Base-by-base conservation (phyloP, 2,329 filamentous ascomycete genomes). In the Neopestalotiopsis rosae region DNA sequence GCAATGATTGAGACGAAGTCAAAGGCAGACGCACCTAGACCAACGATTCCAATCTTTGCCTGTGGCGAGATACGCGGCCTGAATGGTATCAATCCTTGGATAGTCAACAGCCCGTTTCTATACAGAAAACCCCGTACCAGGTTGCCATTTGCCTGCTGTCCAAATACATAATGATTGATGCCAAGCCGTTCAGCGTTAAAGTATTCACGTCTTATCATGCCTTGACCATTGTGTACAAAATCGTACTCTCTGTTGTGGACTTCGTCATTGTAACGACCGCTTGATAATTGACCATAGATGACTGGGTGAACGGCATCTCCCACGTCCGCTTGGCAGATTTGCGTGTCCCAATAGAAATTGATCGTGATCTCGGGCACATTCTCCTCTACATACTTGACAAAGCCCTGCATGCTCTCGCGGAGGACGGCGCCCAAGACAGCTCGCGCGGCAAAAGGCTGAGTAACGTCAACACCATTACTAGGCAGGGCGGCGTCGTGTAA, bases 31-130 rank as follows among this genome's bases (percentile, higher is more conserved):
- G 24, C 14, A 12, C 57, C 24, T 24, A 59, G 24, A 7, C 57
- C 57, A n/a, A 24, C 57, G 30, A 59, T 59, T 7, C n/a, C 57
- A 59, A 59, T 59, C 57, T 59, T 59, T 5, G 57, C 17, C 20
- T 14, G 13, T 58, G 20, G 20, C 20, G n/a, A 5, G 7, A 58
- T 28, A 28, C 24, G 24, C 24, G 24, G 24, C 24, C 24, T 28
- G 24, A 28, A 28, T 28, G 24, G 24, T 28, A 28, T 28, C 24
- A 28, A 28, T 28, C 24, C 24, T 3, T 28, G 24, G 24, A 28
- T 28, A 28, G 24, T 56, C 17, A 56, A 4, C 49, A n/a, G 17
- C 17, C 20, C 49, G 17, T 56, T 17, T 56, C 24, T 28, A 28
- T 28, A 28, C 24, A 28, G 24, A 28, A 28, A 28, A 28, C 24